phyloP scores from a whole-genome alignment of 352 stramenopile species.

The Peronospora tabacina region DNA sequence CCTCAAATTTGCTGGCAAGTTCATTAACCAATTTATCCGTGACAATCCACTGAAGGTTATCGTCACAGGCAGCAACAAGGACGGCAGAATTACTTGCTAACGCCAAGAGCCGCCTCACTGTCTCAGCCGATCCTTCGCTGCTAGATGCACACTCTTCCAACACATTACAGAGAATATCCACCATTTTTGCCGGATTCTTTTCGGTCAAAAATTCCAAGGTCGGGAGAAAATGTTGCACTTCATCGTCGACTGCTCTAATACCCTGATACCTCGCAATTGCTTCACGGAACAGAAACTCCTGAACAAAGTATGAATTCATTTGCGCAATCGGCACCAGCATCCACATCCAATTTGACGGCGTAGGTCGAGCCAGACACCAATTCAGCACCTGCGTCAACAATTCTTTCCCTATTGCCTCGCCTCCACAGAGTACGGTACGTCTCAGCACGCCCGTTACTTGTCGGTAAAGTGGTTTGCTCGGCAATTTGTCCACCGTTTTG shows the following conservation, averaged over 20 bases:
- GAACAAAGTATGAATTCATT: conserved; percentile 35
- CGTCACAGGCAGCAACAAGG: conserved; percentile 39
- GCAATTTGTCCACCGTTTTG: conserved; percentile 30
- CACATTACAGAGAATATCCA: conserved; percentile 41
- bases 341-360: conserved; percentile 43
- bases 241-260: background rate
- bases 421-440: conserved; percentile 29
- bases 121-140: conserved; percentile 3
- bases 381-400: conserved; percentile 39
- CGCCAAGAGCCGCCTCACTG: conserved; percentile 26
- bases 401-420: conserved; percentile 11
- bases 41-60: conserved; percentile 58
- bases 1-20: conserved; percentile 24
- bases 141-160: conserved; percentile 27
- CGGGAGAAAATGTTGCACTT: conserved; percentile 15
- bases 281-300: conserved; percentile 43
- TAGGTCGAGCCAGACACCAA: conserved; percentile 31
- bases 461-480: conserved; percentile 39
- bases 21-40: conserved; percentile 37
- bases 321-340: conserved; percentile 38
- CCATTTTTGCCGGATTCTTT: conserved; percentile 36
- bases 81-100: conserved; percentile 30
- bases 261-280: conserved; percentile 16
- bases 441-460: conserved; percentile 36
- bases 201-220: conserved; percentile 36